A percentile compares a stretch with the other conserved stretches of the same genome.
phyloP scores from a whole-genome alignment of 192 early-diverging fungal species.

The Mortierella antarctica region DNA sequence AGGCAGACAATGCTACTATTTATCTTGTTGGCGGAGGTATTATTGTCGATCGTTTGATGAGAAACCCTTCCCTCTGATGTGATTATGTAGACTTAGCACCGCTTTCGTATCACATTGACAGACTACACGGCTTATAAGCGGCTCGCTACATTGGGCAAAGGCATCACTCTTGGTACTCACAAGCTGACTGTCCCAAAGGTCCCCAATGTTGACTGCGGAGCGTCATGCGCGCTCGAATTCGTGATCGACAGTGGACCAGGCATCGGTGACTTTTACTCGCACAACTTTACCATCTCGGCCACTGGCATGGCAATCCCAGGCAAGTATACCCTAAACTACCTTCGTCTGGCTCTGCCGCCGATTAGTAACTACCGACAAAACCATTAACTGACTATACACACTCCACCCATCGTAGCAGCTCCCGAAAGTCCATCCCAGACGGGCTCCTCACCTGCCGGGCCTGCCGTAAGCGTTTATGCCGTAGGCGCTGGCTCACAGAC shows the following conservation, averaged over 20 bases:
- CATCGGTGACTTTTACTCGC: constrained; percentile 25
- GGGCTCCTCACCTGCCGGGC: no score
- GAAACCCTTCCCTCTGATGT: not conserved
- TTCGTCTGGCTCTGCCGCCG: not conserved
- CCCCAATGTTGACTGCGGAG: constrained; percentile 9
- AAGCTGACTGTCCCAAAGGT: constrained; percentile 14
- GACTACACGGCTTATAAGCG: constrained; percentile 20
- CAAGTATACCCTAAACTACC: no score
- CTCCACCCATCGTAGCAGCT: constrained; percentile 5
- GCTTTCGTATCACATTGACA: not conserved
- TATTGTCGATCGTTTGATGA: not conserved
- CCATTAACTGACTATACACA: not conserved
- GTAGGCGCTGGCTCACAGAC: not conserved
- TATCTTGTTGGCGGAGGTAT: constrained; percentile 36
- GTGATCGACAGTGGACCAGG: not conserved
- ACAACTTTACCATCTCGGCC: constrained; percentile 18
- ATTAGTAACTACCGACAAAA: not conserved
- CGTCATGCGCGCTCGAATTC: constrained; percentile 22
- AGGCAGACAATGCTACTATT: constrained; percentile 4
- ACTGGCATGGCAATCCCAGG: not conserved
- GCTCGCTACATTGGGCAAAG: not conserved
- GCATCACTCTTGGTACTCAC: not conserved
- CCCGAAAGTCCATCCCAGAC: no score
- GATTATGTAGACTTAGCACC: no score
- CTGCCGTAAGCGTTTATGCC: not conserved